These are phyloP conservation scores for Chalaropsis thielavioides DNA, from an alignment of 2,329 filamentous ascomycete species.

Conservation along the genomic window DNA sequence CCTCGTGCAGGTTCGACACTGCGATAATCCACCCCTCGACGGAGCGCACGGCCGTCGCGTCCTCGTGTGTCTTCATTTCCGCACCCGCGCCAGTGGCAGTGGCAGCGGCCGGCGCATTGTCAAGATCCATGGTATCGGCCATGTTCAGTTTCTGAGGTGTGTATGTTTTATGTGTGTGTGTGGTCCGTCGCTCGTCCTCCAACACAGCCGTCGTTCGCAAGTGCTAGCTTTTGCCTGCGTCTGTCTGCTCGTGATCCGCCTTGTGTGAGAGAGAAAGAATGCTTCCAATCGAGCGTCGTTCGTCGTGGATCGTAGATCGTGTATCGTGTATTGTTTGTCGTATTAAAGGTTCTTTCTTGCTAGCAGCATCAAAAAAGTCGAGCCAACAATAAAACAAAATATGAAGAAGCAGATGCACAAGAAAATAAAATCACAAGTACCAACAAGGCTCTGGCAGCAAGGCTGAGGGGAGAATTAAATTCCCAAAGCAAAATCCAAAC, in stretches of 20 bases:
- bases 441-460: background rate
- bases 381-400: background rate
- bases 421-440: background rate
- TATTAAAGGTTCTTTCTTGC: too few species aligned
- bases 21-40: constrained; percentile 85
- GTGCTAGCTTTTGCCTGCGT: background rate
- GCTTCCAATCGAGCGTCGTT: too few species aligned
- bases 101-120: constrained; percentile 23
- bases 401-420: background rate
- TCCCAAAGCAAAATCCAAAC: background rate
- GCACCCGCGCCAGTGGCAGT: constrained; percentile 27
- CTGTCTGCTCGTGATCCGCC: background rate
- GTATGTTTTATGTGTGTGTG: background rate
- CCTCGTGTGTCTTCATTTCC: constrained; percentile 57
- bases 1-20: constrained; percentile 76
- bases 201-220: background rate
- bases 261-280: too few species aligned
- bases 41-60: constrained; percentile 67
- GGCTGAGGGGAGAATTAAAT: too few species aligned
- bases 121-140: constrained; percentile 47
- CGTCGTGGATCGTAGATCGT: too few species aligned
- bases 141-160: constrained; percentile 24
- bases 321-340: too few species aligned
- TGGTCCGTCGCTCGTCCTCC: background rate
- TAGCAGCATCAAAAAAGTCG: too few species aligned